phyloP scores from a whole-genome alignment of 164 flowering plant species.

The Aristolochia californica region DNA sequence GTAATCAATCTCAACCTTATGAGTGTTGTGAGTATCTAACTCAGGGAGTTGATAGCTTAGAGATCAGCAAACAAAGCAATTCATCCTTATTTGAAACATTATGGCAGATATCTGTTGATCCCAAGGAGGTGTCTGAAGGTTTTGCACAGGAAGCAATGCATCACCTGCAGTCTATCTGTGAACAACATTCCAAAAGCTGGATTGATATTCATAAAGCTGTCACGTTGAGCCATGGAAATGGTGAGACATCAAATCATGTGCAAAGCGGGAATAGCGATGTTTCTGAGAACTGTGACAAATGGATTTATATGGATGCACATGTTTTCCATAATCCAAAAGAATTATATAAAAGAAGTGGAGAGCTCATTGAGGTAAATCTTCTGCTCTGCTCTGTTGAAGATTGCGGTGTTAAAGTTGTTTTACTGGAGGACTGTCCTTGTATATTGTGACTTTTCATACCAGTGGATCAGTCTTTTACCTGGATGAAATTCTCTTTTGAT shows the following conservation, averaged over 20 bases:
- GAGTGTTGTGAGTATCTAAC: constrained; percentile 8
- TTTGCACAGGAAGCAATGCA: constrained; percentile 31
- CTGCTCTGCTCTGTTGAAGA: background rate
- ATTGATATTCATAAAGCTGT: constrained; percentile 26
- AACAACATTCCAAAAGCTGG: constrained; percentile 46
- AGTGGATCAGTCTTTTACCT: too few species aligned
- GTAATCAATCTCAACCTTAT: constrained; percentile 16
- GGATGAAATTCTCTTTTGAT: too few species aligned
- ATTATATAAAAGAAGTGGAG: constrained; percentile 68
- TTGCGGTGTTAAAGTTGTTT: too few species aligned
- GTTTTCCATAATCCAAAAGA: constrained; percentile 60
- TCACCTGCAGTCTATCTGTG: constrained; percentile 20
- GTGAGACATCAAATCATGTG: constrained; percentile 14
- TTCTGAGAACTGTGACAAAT: constrained; percentile 29
- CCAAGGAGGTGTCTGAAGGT: constrained; percentile 28
- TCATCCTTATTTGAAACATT: constrained; percentile 25
- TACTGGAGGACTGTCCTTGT: too few species aligned
- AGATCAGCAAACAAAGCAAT: constrained; percentile 17
- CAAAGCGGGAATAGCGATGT: constrained; percentile 22
- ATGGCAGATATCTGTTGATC: constrained; percentile 45
- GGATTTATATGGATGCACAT: constrained; percentile 14
- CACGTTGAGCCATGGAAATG: constrained; percentile 18
- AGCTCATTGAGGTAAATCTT: constrained; percentile 72
- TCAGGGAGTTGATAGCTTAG: constrained; percentile 13
- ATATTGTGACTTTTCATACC: too few species aligned